Evolutionary conservation across 208 protist genomes (phyloP).

Genomic region (Leishmania gerbilli): DNA sequence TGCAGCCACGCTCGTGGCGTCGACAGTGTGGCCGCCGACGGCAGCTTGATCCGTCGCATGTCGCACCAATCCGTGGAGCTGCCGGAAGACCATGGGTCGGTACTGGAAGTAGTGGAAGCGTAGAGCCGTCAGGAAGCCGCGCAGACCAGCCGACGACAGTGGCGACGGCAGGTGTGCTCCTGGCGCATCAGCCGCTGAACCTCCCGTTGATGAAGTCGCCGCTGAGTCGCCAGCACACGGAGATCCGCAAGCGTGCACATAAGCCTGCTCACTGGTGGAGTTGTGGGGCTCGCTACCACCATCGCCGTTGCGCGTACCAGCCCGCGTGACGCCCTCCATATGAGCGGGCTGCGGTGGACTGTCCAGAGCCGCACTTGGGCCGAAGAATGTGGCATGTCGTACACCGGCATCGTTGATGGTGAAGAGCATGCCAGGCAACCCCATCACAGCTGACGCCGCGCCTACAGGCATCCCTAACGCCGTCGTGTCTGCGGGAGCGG

Average conservation of each 20-base stretch:
- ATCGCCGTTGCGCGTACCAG: background rate
- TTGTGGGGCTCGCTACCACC: background rate
- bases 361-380: constrained; percentile 37
- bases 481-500: background rate
- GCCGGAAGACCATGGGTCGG: constrained; percentile 65
- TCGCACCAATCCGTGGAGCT: constrained; percentile 22
- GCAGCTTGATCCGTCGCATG: background rate
- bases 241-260: background rate
- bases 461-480: constrained; percentile 7
- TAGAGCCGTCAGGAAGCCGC: constrained; percentile 48
- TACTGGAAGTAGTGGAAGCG: constrained; percentile 75
- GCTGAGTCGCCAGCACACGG: background rate
- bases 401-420: constrained; percentile 84
- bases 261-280: background rate
- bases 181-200: background rate
- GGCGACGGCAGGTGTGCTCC: background rate
- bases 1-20: background rate
- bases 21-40: background rate
- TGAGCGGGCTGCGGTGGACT: background rate
- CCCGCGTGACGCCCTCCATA: background rate
- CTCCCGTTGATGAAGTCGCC: background rate
- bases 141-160: constrained; percentile 31
- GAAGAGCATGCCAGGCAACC: constrained; percentile 82
- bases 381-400: constrained; percentile 68
- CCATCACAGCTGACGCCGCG: constrained; percentile 65